phyloP scores from a whole-genome alignment of 225 moss, liverwort and hornwort genomes.

The Lunularia cruciata region DNA sequence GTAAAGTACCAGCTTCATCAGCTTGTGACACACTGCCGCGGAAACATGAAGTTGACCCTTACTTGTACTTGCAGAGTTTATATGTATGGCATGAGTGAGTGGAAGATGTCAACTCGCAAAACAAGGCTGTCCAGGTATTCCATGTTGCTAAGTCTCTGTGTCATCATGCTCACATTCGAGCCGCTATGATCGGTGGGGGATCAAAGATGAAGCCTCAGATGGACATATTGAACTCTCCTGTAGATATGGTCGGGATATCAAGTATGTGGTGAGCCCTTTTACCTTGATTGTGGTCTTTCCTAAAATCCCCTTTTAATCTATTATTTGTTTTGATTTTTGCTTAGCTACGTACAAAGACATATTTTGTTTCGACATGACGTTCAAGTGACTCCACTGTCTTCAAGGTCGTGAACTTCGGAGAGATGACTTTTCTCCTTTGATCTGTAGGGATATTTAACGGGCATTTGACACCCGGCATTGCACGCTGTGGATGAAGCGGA shows the following conservation, averaged over 20 bases:
- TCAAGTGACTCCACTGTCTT: too few species aligned
- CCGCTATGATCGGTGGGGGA: conserved; percentile 97
- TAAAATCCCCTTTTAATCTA: too few species aligned
- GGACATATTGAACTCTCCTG: conserved; percentile 74
- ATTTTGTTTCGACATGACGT: too few species aligned
- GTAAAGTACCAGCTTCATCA: too few species aligned
- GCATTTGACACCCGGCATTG: background rate
- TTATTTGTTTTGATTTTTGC: too few species aligned
- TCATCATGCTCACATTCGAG: conserved; percentile 95
- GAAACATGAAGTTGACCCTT: too few species aligned
- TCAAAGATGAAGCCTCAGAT: conserved; percentile 88
- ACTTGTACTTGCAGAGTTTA: too few species aligned
- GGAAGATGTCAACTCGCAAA: background rate
- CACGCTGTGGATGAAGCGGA: conserved; percentile 98
- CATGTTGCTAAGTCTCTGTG: conserved; percentile 93
- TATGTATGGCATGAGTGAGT: background rate
- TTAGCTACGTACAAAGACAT: too few species aligned
- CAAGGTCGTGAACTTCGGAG: background rate
- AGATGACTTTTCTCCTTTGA: background rate
- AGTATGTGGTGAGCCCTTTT: conserved; percentile 95
- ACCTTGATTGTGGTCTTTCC: conserved; percentile 15
- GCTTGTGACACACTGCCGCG: too few species aligned
- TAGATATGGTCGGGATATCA: conserved; percentile 98
- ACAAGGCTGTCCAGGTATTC: conserved; percentile 61
- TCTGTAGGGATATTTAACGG: background rate